Evolutionary conservation across 306 rosid genomes (phyloP), one percentile per base, ranked within the genome.

Genomic region (Begonia fuchsioides): DNA sequence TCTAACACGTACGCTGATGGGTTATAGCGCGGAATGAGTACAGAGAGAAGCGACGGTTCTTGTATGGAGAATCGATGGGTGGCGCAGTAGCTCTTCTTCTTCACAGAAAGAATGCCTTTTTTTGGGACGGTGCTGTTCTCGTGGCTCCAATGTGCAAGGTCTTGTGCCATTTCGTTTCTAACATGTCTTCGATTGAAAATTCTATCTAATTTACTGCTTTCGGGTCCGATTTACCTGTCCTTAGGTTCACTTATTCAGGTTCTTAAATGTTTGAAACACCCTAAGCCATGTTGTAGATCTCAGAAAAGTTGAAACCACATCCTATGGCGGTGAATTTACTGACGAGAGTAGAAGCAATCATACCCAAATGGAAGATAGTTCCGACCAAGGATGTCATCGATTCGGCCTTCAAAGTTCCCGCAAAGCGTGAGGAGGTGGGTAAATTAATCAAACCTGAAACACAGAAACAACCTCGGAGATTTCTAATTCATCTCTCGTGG

Each of bases 81-180:
- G 98, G 94, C n/a, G 82, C 87, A 8, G 94, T 85, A 41, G 45
- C 81, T 57, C 56, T 90, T 32, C 50, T 81, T 2, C 54, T 90
- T 59, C 98, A 90, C 68, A 77, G 56, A 63, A 85, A 61, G 57
- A 67, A 79, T 26, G 85, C 87, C 15, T 11, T 74, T 7, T 75
- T 76, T 53, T 90, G 95, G 92, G 69, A 85, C 18, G 98, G 95
- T 44, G 80, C 95, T 12, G 49, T 90, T 75, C 84, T 90, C 19
- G 81, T 79, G 44, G 98, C 95, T 17, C 95, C 98, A 15, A 85
- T 90, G 98, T 90, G 94, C 54, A 90, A 90, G 78, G 98, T 87
- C 50, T 13, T 2, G 12, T 20, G 10, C 11, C n/a, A 26, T 26
- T 26, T 4, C 7, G 35, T 5, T 26, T 26, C 32, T 20, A 2